Base-by-base conservation (phyloP, 768 basidiomycete species). In the Leccinum olivaceopallidum region DNA sequence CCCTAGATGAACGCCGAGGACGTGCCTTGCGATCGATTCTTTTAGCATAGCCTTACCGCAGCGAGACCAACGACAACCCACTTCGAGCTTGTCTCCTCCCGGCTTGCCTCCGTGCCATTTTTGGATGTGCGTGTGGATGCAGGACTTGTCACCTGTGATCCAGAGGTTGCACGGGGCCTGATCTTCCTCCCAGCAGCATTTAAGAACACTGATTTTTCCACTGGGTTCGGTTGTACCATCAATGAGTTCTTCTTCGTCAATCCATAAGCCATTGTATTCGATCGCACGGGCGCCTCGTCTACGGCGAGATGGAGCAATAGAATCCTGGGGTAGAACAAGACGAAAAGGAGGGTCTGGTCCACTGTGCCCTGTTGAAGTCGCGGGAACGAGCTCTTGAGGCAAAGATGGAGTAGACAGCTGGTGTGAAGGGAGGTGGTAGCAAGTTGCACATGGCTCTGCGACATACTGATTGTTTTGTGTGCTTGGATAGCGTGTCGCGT, bases 21-120 rank as follows among this genome's bases (percentile, higher is more conserved):
- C 22, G 10, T 71, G 69, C 1, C 71, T 60, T 2, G 53, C 30
- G 5, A 71, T 54, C 26, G 66, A 71, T 28, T 71, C 71, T 49
- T 71, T 73, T 5, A 57, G 28, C 64, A 72, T 72, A 2, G 4
- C 34, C 52, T 56, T 53, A 1, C 48, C 48, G 16, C 69, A 73
- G 22, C 47, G 20, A 48, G 16, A 34, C 67, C 67, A 66, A 18
- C 36, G 44, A 50, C 67, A 69, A 2, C 39, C 10, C 7, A 16
- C 26, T 22, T 32, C 12, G 9, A 16, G 3, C 26, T 67, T 69
- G 36, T 67, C 68, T 5, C 56, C 55, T 1, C 60, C 59, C 2
- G 50, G 48, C 36, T 52, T 39, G 4, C 55, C 59, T 50, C 63
- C 54, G 2, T 71, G 66, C 62, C 69, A 70, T 54, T 28, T 61